Conservation (phyloP, 306 rosid genomes). For the Vigna unguiculata region DNA sequence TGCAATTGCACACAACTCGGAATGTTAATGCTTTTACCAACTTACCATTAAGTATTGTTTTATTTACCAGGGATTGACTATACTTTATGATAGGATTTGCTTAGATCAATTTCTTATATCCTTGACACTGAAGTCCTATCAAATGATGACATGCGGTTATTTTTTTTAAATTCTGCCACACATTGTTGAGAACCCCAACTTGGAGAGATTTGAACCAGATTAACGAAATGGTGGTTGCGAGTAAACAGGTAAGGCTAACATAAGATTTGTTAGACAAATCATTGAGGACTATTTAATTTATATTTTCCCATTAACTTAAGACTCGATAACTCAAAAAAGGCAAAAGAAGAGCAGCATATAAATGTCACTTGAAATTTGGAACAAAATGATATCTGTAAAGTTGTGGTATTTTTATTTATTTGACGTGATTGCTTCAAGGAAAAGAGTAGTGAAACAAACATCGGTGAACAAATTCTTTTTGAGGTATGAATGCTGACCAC, state of each 20-base stretch:
- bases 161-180: background rate
- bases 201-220: slow-evolving; percentile 18
- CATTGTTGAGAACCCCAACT: background rate
- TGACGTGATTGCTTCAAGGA: background rate
- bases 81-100: background rate
- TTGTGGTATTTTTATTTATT: slow-evolving; percentile 27
- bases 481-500: slow-evolving; percentile 13
- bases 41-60: background rate
- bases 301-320: background rate
- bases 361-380: slow-evolving; percentile 22
- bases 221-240: background rate
- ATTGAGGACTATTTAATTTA: slow-evolving; percentile 2
- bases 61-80: background rate
- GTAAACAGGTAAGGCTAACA: background rate
- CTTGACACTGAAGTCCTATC: background rate
- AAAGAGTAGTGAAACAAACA: slow-evolving; percentile 35
- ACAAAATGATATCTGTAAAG: slow-evolving; percentile 18
- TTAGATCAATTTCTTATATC: background rate
- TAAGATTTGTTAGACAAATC: background rate
- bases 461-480: background rate
- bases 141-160: background rate
- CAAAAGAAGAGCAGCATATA: slow-evolving; percentile 26
- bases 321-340: slow-evolving; percentile 22
- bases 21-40: background rate
- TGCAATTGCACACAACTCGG: background rate